Percentiles rank a stretch among this genome's conserved stretches.
Evolutionary conservation across 441 rosid species (phyloP).

Genomic region (Mallotus japonicus): DNA sequence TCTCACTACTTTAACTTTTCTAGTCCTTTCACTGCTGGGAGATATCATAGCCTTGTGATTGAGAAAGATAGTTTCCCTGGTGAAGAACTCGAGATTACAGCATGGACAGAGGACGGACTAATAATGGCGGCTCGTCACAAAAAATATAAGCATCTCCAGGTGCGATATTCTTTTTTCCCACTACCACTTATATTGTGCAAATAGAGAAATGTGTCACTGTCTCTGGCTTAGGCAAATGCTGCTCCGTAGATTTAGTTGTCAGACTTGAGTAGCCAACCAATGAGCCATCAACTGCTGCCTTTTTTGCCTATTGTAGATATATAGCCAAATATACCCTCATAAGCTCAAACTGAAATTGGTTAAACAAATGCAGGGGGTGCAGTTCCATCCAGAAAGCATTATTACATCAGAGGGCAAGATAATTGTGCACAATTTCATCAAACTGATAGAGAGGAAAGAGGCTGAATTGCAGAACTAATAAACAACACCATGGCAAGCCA

Average conservation of each 20-base stretch:
- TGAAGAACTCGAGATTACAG: slow-evolving; percentile 78
- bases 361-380: slow-evolving; percentile 68
- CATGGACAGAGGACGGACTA: slow-evolving; percentile 91
- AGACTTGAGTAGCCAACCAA: not conserved
- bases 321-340: not conserved
- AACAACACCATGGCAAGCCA: not conserved
- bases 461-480: slow-evolving; percentile 49
- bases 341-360: not conserved
- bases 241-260: not conserved
- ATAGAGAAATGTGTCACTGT: not conserved
- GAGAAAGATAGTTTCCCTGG: slow-evolving; percentile 72
- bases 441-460: slow-evolving; percentile 56
- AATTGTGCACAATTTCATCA: slow-evolving; percentile 70
- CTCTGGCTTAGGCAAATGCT: not conserved
- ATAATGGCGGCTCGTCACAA: slow-evolving; percentile 98
- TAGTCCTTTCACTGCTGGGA: slow-evolving; percentile 91
- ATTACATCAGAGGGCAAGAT: slow-evolving; percentile 70
- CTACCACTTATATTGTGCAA: not conserved
- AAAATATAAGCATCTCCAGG: slow-evolving; percentile 78
- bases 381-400: slow-evolving; percentile 96
- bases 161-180: slow-evolving; percentile 17
- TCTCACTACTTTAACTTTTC: slow-evolving; percentile 8
- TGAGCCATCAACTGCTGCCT: not conserved
- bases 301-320: not conserved
- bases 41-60: slow-evolving; percentile 91